phyloP scores from a whole-genome alignment of 2,329 filamentous ascomycete species.

The Cladosporium sp. region DNA sequence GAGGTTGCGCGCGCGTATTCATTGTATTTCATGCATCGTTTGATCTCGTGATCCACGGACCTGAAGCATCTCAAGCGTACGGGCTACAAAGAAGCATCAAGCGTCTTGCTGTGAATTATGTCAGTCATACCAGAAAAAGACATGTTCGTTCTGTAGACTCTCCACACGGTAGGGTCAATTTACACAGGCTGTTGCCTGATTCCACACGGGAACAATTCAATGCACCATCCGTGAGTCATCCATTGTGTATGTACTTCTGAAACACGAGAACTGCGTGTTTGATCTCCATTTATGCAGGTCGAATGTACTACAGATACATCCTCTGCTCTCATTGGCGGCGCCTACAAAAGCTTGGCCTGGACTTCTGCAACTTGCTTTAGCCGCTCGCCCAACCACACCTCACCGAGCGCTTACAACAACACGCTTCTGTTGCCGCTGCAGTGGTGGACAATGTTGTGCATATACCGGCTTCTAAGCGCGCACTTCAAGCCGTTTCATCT shows the following conservation, averaged over 20 bases:
- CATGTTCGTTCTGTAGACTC: neutral
- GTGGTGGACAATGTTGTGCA: neutral
- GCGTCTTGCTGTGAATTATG: neutral
- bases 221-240: constrained; percentile 15
- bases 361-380: constrained; percentile 15
- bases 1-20: constrained; percentile 17
- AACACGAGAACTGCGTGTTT: constrained; percentile 8
- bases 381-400: constrained; percentile 17
- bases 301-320: constrained; percentile 1
- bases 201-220: neutral
- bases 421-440: neutral
- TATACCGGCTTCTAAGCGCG: constrained; percentile 3
- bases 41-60: neutral
- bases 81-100: neutral
- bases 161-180: neutral
- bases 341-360: constrained; percentile 12
- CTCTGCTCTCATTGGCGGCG: constrained; percentile 1
- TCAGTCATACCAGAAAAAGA: neutral
- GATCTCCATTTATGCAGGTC: constrained; percentile 16
- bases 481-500: constrained; percentile 11
- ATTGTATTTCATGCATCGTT: neutral
- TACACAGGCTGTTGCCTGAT: neutral
- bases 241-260: constrained; percentile 14
- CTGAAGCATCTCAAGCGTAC: neutral
- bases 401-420: constrained; percentile 16